Base-by-base conservation (phyloP, 2,329 filamentous ascomycete species). In the Epichloe festucae region DNA sequence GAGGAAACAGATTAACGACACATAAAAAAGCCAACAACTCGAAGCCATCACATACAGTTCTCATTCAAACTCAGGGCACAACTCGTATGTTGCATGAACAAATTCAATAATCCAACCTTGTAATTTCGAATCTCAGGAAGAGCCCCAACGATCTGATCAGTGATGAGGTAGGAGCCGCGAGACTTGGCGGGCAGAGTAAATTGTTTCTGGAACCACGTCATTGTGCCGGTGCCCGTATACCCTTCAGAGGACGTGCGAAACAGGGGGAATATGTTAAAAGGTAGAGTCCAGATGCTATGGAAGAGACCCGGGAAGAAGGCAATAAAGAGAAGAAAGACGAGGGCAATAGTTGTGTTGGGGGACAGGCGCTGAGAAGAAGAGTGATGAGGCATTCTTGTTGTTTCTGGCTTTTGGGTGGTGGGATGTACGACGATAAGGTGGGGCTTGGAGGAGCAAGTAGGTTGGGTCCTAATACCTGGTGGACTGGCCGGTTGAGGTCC, bases 41-140 rank as follows among this genome's bases (percentile, higher is more conserved):
- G 14, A 35, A 5, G 6, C 17, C 45, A 27, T 38, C 14, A 40
- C 65, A 48, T 56, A 70, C 79, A 84, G 71, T 97, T 97, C 77
- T 98, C 93, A 65, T 98, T 98, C 61, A 98, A 72, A 54, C 81
- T 87, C 50, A 98, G 76, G 12, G 87, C 93, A 69, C 89, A 95
- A 62, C 82, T 89, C 5, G 93, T 98, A 71, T 98, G 93, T 71
- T 98, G 91, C 51, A 97, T 77, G 67, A 97, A 98, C 46, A 98
- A 76, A 66, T 95, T 83, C 56, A 97, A 72, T 54, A 95, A 70
- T 44, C 89, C 89, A 59, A 93, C 80, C 67, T 91, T 91, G 78
- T 95, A 95, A 58, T 79, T 67, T 53, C 76, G 75, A 57, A 97
- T 78, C 69, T 96, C 89, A 4, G 91, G 90, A 1, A 97, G 71